Conservation (phyloP, 768 basidiomycete genomes). For the Crucibulum laeve region DNA sequence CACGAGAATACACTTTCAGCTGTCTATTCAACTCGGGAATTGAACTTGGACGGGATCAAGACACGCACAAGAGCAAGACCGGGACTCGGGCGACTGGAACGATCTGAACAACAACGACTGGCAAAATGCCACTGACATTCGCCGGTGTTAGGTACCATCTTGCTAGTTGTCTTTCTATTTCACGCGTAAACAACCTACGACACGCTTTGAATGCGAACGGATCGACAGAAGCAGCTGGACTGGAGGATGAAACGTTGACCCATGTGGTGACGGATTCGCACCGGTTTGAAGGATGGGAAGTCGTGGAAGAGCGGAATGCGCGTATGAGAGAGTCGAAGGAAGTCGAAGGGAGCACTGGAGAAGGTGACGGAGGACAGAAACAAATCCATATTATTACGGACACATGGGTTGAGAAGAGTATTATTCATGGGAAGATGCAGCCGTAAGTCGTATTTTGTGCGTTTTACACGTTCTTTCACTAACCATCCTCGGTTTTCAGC, state of each 20-base stretch:
- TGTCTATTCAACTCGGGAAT: no score
- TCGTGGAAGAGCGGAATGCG: slow-evolving; percentile 23
- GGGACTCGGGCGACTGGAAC: no score
- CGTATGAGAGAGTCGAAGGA: slow-evolving; percentile 10
- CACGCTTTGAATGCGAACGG: slow-evolving; percentile 51
- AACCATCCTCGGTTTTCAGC: not conserved
- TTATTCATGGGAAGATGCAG: slow-evolving; percentile 54
- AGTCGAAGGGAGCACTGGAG: slow-evolving; percentile 6
- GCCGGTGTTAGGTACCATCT: slow-evolving; percentile 41
- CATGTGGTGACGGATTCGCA: slow-evolving; percentile 56
- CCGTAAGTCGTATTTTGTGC: slow-evolving; percentile 33
- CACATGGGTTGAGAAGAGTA: slow-evolving; percentile 67
- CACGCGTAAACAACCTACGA: slow-evolving; percentile 38
- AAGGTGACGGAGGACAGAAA: not conserved
- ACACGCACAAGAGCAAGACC: no score
- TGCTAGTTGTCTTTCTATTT: slow-evolving; percentile 40
- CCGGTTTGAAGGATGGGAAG: slow-evolving; percentile 52
- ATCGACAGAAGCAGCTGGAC: slow-evolving; percentile 25
- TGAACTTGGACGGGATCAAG: no score
- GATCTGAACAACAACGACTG: no score
- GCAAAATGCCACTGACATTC: no score
- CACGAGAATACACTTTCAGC: no score
- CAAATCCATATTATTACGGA: slow-evolving; percentile 27
- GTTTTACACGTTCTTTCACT: not conserved
- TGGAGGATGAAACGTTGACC: slow-evolving; percentile 35